Evolutionary conservation across 345 rosid species (phyloP).

Genomic region (Geranium rotundifolium): DNA sequence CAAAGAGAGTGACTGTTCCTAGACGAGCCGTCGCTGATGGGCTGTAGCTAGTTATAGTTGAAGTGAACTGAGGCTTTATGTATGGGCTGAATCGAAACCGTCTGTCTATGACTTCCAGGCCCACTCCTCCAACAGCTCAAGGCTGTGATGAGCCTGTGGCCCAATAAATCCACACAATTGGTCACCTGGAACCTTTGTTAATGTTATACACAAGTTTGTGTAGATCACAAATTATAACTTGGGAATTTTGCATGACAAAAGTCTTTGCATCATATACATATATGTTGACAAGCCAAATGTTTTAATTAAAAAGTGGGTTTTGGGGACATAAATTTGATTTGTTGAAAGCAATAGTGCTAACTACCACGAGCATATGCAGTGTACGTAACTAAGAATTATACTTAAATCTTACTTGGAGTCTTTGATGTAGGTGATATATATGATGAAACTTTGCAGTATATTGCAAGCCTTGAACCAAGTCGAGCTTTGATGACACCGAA

Average conservation of each 20-base stretch:
- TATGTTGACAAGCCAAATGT: conserved; percentile 83
- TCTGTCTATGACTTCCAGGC: conserved; percentile 76
- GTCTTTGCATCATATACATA: conserved; percentile 83
- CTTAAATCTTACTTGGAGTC: conserved; percentile 81
- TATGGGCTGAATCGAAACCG: conserved; percentile 74
- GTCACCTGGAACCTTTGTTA: conserved; percentile 96
- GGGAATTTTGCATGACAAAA: conserved; percentile 91
- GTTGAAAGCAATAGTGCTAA: conserved; percentile 92
- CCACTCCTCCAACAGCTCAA: conserved; percentile 89
- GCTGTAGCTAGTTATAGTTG: too few species aligned
- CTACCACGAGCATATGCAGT: conserved; percentile 94
- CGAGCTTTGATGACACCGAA: conserved; percentile 90
- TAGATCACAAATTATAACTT: conserved; percentile 80
- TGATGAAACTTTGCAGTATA: conserved; percentile 84
- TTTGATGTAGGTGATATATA: conserved; percentile 42
- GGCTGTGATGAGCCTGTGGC: conserved; percentile 94
- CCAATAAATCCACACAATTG: conserved; percentile 87
- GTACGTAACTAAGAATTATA: conserved; percentile 96
- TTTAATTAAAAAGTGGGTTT: conserved; percentile 81
- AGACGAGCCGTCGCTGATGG: too few species aligned
- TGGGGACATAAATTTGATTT: conserved; percentile 93
- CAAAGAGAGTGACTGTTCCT: conserved; percentile 39
- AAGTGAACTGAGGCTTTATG: too few species aligned
- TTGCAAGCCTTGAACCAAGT: conserved; percentile 89
- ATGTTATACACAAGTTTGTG: conserved; percentile 93